Conservation (phyloP, 441 rosid genomes). For the Raphanus hybrid region DNA sequence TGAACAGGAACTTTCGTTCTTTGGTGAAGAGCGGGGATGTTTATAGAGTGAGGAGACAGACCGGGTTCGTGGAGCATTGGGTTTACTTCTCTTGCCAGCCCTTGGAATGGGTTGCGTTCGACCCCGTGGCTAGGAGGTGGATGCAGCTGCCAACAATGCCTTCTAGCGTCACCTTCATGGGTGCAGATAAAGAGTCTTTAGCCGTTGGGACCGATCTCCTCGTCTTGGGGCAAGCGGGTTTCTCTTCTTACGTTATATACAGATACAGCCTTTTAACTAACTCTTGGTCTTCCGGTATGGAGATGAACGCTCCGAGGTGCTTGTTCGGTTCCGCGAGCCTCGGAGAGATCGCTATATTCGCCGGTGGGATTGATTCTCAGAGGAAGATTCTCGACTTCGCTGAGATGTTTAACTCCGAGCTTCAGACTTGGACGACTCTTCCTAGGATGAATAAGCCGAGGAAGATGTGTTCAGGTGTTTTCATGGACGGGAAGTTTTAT, state of each 20-base stretch:
- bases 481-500: slow-evolving; percentile 87
- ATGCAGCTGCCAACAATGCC: slow-evolving; percentile 91
- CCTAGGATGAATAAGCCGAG: slow-evolving; percentile 86
- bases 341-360: slow-evolving; percentile 84
- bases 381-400: slow-evolving; percentile 74
- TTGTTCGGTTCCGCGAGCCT: slow-evolving; percentile 97
- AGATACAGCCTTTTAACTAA: slow-evolving; percentile 85
- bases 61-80: slow-evolving; percentile 82
- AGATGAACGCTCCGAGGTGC: slow-evolving; percentile 86
- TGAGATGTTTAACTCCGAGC: slow-evolving; percentile 91
- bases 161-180: slow-evolving; percentile 72
- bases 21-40: slow-evolving; percentile 76
- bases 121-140: slow-evolving; percentile 73
- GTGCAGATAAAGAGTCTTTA: slow-evolving; percentile 86
- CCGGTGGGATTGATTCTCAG: slow-evolving; percentile 88
- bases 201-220: slow-evolving; percentile 97
- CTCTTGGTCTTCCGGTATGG: slow-evolving; percentile 82
- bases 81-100: slow-evolving; percentile 86
- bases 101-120: slow-evolving; percentile 94
- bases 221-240: slow-evolving; percentile 79
- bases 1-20: slow-evolving; percentile 71
- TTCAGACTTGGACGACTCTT: slow-evolving; percentile 61
- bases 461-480: slow-evolving; percentile 93
- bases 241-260: slow-evolving; percentile 69
- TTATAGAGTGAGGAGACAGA: slow-evolving; percentile 64